phyloP scores from a whole-genome alignment of 1,139 yeast species.

The Geotrichum macrosporum region DNA sequence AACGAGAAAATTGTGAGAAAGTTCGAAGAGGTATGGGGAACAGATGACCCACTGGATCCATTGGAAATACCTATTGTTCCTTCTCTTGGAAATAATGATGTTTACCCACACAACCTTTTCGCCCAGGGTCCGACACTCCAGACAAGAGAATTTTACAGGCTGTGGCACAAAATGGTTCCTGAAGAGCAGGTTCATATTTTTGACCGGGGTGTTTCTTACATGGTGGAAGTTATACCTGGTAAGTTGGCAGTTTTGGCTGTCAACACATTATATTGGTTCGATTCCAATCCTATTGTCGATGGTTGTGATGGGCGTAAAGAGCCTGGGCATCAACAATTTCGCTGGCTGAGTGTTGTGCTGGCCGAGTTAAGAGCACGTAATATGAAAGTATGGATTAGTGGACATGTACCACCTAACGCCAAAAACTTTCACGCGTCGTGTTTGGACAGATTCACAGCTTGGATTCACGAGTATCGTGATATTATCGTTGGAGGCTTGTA shows the following conservation, averaged over 20 bases:
- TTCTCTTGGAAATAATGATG: slow-evolving; percentile 79
- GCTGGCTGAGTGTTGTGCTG: slow-evolving; percentile 73
- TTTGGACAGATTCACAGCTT: slow-evolving; percentile 64
- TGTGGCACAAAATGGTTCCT: slow-evolving; percentile 75
- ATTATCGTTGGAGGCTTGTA: slow-evolving; percentile 75
- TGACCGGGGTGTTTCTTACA: slow-evolving; percentile 68
- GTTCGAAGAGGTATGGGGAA: slow-evolving; percentile 51
- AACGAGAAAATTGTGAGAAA: slow-evolving; percentile 56
- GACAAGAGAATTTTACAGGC: slow-evolving; percentile 66
- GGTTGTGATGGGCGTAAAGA: slow-evolving; percentile 66
- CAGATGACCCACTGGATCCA: slow-evolving; percentile 39
- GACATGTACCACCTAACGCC: slow-evolving; percentile 83
- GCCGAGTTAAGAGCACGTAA: slow-evolving; percentile 68
- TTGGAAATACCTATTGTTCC: slow-evolving; percentile 53
- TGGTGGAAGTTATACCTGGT: slow-evolving; percentile 71
- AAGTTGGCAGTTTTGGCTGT: slow-evolving; percentile 72
- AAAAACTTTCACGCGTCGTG: slow-evolving; percentile 72
- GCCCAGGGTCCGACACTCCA: slow-evolving; percentile 82
- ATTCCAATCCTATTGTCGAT: slow-evolving; percentile 75
- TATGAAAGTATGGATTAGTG: slow-evolving; percentile 81
- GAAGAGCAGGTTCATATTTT: slow-evolving; percentile 71
- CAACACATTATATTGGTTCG: slow-evolving; percentile 70
- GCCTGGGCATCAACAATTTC: slow-evolving; percentile 72
- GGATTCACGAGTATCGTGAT: slow-evolving; percentile 80
- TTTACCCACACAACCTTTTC: slow-evolving; percentile 80